A percentile compares a stretch with the other conserved stretches of the same genome.
phyloP scores from a whole-genome alignment of 2,329 filamentous ascomycete genomes.

The Colletotrichum camelliae region DNA sequence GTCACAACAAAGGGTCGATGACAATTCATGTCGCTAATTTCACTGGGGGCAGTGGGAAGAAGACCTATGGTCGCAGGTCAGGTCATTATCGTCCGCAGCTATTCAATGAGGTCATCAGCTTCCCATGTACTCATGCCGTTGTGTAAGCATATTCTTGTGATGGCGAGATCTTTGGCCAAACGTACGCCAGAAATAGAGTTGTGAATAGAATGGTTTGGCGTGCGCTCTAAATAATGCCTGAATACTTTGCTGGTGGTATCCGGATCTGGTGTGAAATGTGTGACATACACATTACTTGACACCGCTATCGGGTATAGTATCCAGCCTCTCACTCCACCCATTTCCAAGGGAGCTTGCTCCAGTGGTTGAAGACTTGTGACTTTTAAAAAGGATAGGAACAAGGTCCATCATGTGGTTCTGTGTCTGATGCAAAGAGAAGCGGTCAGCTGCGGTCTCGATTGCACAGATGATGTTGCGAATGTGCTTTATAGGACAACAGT shows the following conservation, averaged over 20 bases:
- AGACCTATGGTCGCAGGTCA: neutral
- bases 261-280: neutral
- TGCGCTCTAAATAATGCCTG: neutral
- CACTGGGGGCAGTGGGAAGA: accelerated
- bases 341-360: too few species aligned
- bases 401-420: too few species aligned
- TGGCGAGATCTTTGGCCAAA: neutral
- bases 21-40: neutral
- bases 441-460: too few species aligned
- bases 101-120: accelerated
- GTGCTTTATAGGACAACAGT: too few species aligned
- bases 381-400: too few species aligned
- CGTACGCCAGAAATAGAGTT: neutral
- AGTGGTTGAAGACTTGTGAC: too few species aligned
- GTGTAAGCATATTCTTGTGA: accelerated
- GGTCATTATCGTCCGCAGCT: neutral
- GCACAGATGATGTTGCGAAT: too few species aligned
- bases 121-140: neutral
- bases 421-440: too few species aligned
- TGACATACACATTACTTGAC: too few species aligned
- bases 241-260: neutral
- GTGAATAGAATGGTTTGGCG: neutral
- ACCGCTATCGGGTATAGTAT: too few species aligned
- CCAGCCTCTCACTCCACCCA: too few species aligned
- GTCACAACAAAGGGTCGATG: neutral